Conservation (phyloP, 2,329 filamentous ascomycete genomes). For the Macrophomina tecta region DNA sequence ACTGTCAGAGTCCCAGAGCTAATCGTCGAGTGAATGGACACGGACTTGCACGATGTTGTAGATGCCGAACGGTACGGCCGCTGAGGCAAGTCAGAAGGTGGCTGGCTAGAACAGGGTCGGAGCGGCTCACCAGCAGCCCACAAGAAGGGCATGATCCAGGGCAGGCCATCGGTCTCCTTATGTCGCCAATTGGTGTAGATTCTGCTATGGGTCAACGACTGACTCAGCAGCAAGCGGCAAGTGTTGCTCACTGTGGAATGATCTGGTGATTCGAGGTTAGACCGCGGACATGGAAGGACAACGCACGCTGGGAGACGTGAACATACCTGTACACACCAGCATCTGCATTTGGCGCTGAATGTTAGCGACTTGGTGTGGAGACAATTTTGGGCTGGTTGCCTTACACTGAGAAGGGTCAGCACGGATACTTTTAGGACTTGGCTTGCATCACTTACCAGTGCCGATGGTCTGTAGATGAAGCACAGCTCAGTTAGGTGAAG, state of each 20-base stretch:
- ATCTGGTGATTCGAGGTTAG: conserved; percentile 39
- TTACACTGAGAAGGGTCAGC: conserved; percentile 33
- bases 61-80: conserved; percentile 54
- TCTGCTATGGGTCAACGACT: conserved; percentile 34
- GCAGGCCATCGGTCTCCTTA: conserved; percentile 67
- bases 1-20: background rate
- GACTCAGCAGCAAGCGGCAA: background rate
- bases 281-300: conserved; percentile 10
- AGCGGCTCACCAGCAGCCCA: conserved; percentile 61
- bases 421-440: background rate
- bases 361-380: conserved; percentile 33
- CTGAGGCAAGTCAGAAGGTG: conserved; percentile 31
- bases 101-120: background rate
- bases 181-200: conserved; percentile 68
- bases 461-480: conserved; percentile 42
- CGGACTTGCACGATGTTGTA: conserved; percentile 58
- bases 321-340: conserved; percentile 50
- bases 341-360: conserved; percentile 35
- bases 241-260: conserved; percentile 40
- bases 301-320: background rate
- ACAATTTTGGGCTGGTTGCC: conserved; percentile 3
- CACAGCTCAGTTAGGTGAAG: background rate
- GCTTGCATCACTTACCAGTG: conserved; percentile 38
- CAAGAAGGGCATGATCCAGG: conserved; percentile 66
- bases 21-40: background rate